Percentiles rank a stretch among this genome's conserved stretches.
Evolutionary conservation across 495 filamentous ascomycete genomes (phyloP).

Genomic region (Articulospora tetracladia): DNA sequence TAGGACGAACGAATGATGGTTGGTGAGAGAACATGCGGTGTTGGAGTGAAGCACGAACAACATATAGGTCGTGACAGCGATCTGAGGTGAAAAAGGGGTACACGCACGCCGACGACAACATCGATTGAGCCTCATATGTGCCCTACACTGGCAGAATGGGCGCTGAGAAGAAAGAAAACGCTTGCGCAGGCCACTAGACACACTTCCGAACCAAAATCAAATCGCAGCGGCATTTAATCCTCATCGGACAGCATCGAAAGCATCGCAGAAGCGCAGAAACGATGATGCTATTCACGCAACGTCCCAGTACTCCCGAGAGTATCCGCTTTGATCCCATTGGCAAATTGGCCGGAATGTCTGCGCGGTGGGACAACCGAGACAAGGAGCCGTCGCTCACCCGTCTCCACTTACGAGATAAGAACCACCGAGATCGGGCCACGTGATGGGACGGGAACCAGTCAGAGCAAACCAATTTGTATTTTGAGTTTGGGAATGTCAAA

Average conservation of each 20-base stretch:
- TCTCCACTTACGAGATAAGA: slow-evolving; percentile 16
- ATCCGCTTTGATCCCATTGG: slow-evolving; percentile 18
- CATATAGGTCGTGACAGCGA: neutral
- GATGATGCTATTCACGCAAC: slow-evolving; percentile 8
- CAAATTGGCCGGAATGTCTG: slow-evolving; percentile 20
- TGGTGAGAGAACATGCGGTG: neutral
- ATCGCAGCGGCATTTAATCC: neutral
- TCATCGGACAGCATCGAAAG: neutral
- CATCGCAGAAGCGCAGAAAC: neutral
- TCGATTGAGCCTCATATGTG: neutral
- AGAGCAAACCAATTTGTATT: neutral
- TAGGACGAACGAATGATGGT: neutral
- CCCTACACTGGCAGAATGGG: neutral
- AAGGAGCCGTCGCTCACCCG: neutral
- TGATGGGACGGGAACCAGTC: neutral
- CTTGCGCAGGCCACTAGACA: neutral
- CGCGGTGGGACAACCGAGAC: slow-evolving; percentile 15
- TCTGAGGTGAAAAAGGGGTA: neutral
- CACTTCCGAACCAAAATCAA: neutral
- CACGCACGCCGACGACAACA: neutral
- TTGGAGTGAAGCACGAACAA: neutral
- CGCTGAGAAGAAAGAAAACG: neutral
- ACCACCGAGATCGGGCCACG: neutral
- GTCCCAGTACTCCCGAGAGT: slow-evolving; percentile 1
- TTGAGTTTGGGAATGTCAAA: neutral